Evolutionary conservation across 768 basidiomycete species (phyloP), one percentile per base, ranked within the genome.

Genomic region (Leccinellum rugosiceps): DNA sequence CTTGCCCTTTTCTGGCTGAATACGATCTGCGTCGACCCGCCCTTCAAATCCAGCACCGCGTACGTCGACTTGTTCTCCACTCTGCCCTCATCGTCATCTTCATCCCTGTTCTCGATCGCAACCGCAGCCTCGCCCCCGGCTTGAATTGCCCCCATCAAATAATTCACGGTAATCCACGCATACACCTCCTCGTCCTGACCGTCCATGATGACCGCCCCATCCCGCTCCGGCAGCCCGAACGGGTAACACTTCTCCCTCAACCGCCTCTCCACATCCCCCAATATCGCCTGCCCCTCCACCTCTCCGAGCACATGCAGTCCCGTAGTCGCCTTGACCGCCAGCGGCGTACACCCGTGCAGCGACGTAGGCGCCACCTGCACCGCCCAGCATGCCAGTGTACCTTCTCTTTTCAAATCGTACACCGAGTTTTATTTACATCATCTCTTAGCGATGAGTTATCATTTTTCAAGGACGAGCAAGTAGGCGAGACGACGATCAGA

Each of bases 161-260:
- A 98, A 74, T 98, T 98, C 58, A 91, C 93, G 17, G 96, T 97
- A 63, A 98, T 93, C 95, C 96, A 98, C 30, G 96, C 94, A 69
- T 91, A 98, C n/a, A 98, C 92, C 31, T 93, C 96, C 73, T 98
- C 96, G 69, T 98, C 95, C 62, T 86, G 82, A 7, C 95, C 95
- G 61, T 97, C 95, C 95, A 98, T 95, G 60, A 98, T 86, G 43
- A 81, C 83, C 32, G 96, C 93, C 2, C 83, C 84, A 50, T 85
- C 84, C 60, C 77, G 75, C 25, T 80, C 73, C n/a, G 78, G 76
- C 38, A 88, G 59, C 26, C 70, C 75, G 75, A 98, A 98, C 10
- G 87, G 86, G 63, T 87, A n/a, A n/a, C n/a, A 96, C 57, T 72
- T 75, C 3, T 66, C 66, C 60, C 76, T 75, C 56, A 97, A 62